Conservation (phyloP, 768 basidiomycete species). For the Trametes maxima region DNA sequence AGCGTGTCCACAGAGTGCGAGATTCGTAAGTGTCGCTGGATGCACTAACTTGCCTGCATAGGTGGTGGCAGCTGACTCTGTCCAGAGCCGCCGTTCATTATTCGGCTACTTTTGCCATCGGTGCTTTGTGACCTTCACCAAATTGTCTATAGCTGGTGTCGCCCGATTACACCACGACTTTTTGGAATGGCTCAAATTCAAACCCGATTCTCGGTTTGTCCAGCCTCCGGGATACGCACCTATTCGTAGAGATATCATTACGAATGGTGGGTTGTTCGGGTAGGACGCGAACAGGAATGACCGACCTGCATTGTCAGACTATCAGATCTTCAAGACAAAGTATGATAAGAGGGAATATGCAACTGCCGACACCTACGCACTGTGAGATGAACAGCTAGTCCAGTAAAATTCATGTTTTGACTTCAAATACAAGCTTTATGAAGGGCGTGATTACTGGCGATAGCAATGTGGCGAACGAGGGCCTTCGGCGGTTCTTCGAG, state of each 20-base stretch:
- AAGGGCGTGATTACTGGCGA: conserved; percentile 66
- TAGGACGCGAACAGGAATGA: background rate
- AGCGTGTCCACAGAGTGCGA: background rate
- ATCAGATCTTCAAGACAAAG: conserved; percentile 61
- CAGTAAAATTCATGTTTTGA: background rate
- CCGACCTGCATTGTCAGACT: conserved; percentile 32
- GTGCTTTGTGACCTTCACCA: conserved; percentile 72
- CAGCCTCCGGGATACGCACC: conserved; percentile 16
- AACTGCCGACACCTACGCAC: conserved; percentile 57
- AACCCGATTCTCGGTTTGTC: background rate
- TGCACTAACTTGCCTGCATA: background rate
- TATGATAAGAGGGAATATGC: conserved; percentile 70
- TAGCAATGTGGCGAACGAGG: conserved; percentile 67
- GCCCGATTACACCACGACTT: conserved; percentile 68
- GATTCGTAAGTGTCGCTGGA: conserved; percentile 19
- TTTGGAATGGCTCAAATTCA: conserved; percentile 51
- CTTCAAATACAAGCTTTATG: conserved; percentile 56
- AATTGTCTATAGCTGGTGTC: conserved; percentile 76
- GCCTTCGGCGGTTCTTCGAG: conserved; percentile 78
- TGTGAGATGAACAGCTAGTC: conserved; percentile 51
- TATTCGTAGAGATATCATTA: conserved; percentile 51
- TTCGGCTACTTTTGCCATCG: conserved; percentile 84
- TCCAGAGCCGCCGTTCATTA: conserved; percentile 70
- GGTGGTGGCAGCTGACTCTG: background rate
- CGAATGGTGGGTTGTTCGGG: conserved; percentile 39